Conservation (phyloP, 768 basidiomycete genomes). For the Hemileccinum rubropunctum region DNA sequence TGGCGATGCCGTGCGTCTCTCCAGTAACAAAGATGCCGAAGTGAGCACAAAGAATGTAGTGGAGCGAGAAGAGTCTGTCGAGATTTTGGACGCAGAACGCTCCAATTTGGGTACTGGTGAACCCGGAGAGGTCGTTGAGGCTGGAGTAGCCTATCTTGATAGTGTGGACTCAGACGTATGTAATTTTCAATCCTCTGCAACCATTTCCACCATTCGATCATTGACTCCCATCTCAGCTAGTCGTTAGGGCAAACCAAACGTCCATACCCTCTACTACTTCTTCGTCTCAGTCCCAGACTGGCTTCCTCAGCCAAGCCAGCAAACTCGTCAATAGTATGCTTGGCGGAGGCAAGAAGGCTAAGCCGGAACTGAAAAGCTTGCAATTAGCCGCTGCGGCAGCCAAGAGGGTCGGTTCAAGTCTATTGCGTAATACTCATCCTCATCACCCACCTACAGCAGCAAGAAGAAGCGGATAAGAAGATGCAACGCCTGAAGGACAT, state of each 20-base stretch:
- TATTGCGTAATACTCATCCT: not conserved
- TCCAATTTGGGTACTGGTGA: conserved; percentile 31
- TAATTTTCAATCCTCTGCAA: conserved; percentile 4
- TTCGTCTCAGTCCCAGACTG: conserved; percentile 44
- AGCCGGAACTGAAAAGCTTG: conserved; percentile 76
- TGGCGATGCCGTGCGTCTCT: not conserved
- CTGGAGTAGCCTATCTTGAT: conserved; percentile 36
- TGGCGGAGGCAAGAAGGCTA: conserved; percentile 66
- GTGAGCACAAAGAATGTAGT: conserved; percentile 5
- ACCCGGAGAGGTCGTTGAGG: conserved; percentile 40
- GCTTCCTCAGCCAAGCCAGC: conserved; percentile 69
- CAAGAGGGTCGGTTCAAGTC: conserved; percentile 66
- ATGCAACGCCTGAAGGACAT: conserved; percentile 71
- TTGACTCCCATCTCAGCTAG: conserved; percentile 13
- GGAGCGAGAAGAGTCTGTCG: conserved; percentile 18
- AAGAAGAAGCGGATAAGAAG: conserved; percentile 84
- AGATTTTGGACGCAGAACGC: conserved; percentile 37
- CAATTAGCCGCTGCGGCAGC: conserved; percentile 81
- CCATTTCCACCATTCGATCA: conserved; percentile 1
- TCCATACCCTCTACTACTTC: conserved; percentile 47
- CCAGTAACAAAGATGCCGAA: conserved; percentile 12
- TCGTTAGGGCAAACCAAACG: conserved; percentile 50
- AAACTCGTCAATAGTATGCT: conserved; percentile 67
- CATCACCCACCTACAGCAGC: conserved; percentile 56
- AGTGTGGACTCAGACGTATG: conserved; percentile 40